Evolutionary conservation across 768 basidiomycete species (phyloP).

Genomic region (Termitomyces sp.): DNA sequence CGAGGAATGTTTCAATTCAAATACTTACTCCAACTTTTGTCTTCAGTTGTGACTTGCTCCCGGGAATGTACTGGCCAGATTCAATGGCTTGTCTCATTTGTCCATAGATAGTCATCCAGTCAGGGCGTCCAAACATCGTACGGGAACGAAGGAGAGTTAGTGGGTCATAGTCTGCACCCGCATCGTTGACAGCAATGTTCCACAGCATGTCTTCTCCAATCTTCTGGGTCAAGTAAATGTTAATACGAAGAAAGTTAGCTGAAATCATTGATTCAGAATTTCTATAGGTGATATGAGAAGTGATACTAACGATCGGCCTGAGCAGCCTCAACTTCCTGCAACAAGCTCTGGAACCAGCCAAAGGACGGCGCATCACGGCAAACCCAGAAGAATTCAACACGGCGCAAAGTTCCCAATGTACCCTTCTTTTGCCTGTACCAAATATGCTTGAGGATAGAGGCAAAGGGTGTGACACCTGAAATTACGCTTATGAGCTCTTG

Average conservation of each 20-base stretch:
- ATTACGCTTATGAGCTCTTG: slow-evolving; percentile 4
- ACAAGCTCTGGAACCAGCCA: slow-evolving; percentile 91
- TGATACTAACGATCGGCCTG: slow-evolving; percentile 78
- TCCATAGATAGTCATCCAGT: slow-evolving; percentile 81
- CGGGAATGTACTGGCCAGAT: slow-evolving; percentile 76
- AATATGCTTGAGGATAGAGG: slow-evolving; percentile 91
- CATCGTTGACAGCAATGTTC: slow-evolving; percentile 89
- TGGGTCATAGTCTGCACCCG: slow-evolving; percentile 83
- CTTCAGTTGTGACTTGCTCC: slow-evolving; percentile 72
- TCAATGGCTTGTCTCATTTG: slow-evolving; percentile 78
- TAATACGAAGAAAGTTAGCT: slow-evolving; percentile 93
- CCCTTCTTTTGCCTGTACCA: slow-evolving; percentile 89
- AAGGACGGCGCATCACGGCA: slow-evolving; percentile 95
- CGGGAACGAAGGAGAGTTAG: slow-evolving; percentile 84
- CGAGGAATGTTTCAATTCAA: background rate
- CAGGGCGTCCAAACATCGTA: slow-evolving; percentile 89
- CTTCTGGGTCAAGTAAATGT: slow-evolving; percentile 87
- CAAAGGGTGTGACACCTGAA: slow-evolving; percentile 88
- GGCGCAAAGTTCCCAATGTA: slow-evolving; percentile 72
- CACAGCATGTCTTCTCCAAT: slow-evolving; percentile 84
- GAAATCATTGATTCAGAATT: slow-evolving; percentile 12
- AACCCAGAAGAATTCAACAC: slow-evolving; percentile 95
- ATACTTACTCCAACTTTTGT: slow-evolving; percentile 77
- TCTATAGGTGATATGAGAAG: no score
- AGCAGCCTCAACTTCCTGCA: slow-evolving; percentile 85